A percentile compares a stretch with the other conserved stretches of the same genome.
Evolutionary conservation across 2,329 filamentous ascomycete genomes (phyloP).

Genomic region (Chaetothyriales sp.): DNA sequence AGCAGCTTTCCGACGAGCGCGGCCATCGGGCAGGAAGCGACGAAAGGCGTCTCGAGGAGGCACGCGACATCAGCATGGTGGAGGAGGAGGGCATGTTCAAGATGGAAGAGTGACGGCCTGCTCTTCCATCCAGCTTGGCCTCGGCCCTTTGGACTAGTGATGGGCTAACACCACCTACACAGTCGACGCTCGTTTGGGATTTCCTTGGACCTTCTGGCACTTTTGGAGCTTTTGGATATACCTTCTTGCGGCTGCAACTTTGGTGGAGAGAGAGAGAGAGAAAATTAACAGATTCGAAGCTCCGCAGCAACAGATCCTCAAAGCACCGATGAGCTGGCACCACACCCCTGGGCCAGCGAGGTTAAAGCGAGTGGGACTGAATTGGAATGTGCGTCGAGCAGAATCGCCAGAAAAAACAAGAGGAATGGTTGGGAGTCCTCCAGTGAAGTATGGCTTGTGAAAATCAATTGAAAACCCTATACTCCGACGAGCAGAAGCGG

Average conservation of each 20-base stretch:
- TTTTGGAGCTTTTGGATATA: not conserved
- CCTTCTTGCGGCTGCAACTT: not conserved
- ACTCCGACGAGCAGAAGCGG: not conserved
- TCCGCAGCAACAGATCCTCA: constrained; percentile 17
- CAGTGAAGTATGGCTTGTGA: not conserved
- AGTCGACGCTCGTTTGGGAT: not conserved
- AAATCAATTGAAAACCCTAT: not conserved
- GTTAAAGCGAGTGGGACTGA: constrained; percentile 20
- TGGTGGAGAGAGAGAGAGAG: constrained; percentile 1
- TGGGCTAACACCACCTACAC: constrained; percentile 1
- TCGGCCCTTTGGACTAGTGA: constrained; percentile 4
- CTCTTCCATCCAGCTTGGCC: constrained; percentile 3
- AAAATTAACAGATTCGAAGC: constrained; percentile 10
- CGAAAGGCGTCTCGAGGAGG: constrained; percentile 51
- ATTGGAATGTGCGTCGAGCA: constrained; percentile 17
- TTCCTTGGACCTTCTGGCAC: not conserved
- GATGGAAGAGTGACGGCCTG: constrained; percentile 66
- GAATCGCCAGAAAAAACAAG: constrained; percentile 3
- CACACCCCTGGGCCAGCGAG: constrained; percentile 13
- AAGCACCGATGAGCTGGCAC: constrained; percentile 18
- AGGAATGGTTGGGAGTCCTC: not conserved
- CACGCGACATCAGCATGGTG: constrained; percentile 44
- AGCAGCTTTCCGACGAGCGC: constrained; percentile 37
- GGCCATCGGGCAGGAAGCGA: constrained; percentile 58
- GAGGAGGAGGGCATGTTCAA: constrained; percentile 95